phyloP scores from a whole-genome alignment of 345 rosid species.

The Melaleuca alternifolia region DNA sequence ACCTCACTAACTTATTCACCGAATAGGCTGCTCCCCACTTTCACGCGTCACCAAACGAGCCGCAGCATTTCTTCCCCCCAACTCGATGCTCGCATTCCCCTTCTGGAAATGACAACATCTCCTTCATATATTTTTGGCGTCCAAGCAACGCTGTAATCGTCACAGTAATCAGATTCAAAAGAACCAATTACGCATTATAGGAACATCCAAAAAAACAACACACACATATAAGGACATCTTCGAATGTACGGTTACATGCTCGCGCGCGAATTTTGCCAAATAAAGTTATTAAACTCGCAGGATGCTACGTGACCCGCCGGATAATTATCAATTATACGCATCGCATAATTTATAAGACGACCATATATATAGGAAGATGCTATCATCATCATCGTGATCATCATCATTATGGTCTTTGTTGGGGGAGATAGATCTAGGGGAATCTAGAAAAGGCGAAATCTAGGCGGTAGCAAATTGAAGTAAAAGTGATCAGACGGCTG shows the following conservation, averaged over 20 bases:
- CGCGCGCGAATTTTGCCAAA: too few species aligned
- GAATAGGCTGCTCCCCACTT: background rate
- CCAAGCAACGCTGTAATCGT: background rate
- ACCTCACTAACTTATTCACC: background rate
- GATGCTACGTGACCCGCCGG: too few species aligned
- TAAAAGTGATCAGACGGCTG: background rate
- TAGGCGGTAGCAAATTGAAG: background rate
- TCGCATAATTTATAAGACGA: background rate
- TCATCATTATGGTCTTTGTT: background rate
- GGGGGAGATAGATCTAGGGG: background rate
- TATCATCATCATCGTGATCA: too few species aligned
- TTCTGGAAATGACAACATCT: background rate
- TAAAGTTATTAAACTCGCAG: background rate
- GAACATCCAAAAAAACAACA: background rate
- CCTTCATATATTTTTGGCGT: background rate
- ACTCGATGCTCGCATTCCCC: too few species aligned
- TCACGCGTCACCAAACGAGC: background rate
- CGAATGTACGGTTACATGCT: too few species aligned
- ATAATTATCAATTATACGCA: too few species aligned
- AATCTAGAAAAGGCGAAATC: background rate
- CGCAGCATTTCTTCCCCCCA: background rate
- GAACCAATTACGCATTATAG: background rate
- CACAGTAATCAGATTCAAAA: background rate
- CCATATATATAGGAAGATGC: fast-evolving
- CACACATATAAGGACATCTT: background rate